Base-by-base conservation (phyloP, 805 yeast genomes). In the Starmera quercuum region DNA sequence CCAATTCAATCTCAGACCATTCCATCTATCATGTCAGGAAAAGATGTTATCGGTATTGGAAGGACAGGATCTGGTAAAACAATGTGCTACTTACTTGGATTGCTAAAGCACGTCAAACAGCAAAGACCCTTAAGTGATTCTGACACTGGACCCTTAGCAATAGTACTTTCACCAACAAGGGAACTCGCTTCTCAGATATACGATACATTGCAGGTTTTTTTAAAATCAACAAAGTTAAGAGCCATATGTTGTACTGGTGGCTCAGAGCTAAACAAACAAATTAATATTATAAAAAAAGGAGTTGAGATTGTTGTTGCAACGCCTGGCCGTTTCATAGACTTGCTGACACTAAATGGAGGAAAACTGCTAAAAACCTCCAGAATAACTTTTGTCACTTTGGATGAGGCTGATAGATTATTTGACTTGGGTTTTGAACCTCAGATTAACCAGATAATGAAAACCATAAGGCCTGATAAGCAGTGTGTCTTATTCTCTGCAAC, bases 391-490 rank as follows among this genome's bases (percentile, higher is more conserved):
- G 67, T 86, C n/a, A 94, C 88, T 0, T 61, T 92, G 38, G 98
- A 92, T 54, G 98, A 92, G 53, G 97, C 97, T 1, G 98, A 92
- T 57, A 62, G 98, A 42, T 78, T 92, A 83, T 90, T 90, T 61
- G 98, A 92, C 55, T 64, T 92, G 71, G 98, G 98, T 1, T 92
- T 92, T 59, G 97, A 86, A 47, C 97, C 98, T 0, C 98, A 92
- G 52, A 86, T 92, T 4, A 76, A 73, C 45, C 84, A 85, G 47
- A 80, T 92, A 16, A 66, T 87, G 51, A 66, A 72, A 12, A 81
- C 82, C 24, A 68, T 85, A 3, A 66, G 97, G 31, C 92, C 92
- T 0, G 96, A 88, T 51, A 66, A 82, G 31, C 97, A 90, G 50
- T 83, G 92, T 13, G 90, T 88, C 4, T 59, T 92, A 18, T 92